Evolutionary conservation across 176 grass and related monocot species (phyloP), one percentile per base, ranked within the genome.

Genomic region (Triticum urartu): DNA sequence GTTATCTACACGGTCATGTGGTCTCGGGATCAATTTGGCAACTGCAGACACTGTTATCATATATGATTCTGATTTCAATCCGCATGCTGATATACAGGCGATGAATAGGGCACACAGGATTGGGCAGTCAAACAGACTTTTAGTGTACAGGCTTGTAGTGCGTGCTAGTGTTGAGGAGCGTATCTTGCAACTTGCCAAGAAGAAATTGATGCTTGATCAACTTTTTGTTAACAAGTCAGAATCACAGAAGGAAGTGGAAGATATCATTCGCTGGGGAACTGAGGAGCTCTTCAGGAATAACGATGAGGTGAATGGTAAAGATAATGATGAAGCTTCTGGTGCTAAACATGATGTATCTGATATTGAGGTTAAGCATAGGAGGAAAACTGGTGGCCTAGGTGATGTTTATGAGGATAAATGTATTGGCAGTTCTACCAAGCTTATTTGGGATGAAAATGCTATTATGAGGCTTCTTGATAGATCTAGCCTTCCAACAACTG

Each of bases 51-150:
- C 97, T 79, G 97, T 99, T 79, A 87, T 99, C 28, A 99, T 99
- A 88, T 96, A 99, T 85, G 97, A 99, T 88, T 99, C 97, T 8
- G 97, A 99, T 93, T 99, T 99, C 77, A 99, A 99, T 70, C 97
- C 97, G 69, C 97, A 99, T 91, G 97, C 97, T 85, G 97, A 99
- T 83, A 99, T 99, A 92, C 97, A 99, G 83, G 97, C 97, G 24
- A 99, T 99, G 97, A 99, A 99, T 81, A 93, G 97, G 73, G 97
- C 97, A 84, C 97, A 99, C 72, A 93, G 97, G 86, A 99, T 99
- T 86, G 97, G 97, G 61, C 97, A 99, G 75, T 99, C 97, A 38
- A 99, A 91, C 18, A 93, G 94, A 81, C 97, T 99, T 91, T 75
- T 99, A 74, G 97, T 99, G 64, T 99, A 99, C 80, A 93, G 97